Evolutionary conservation across 2,329 filamentous ascomycete genomes (phyloP).

Genomic region (Colletotrichum trifolii): DNA sequence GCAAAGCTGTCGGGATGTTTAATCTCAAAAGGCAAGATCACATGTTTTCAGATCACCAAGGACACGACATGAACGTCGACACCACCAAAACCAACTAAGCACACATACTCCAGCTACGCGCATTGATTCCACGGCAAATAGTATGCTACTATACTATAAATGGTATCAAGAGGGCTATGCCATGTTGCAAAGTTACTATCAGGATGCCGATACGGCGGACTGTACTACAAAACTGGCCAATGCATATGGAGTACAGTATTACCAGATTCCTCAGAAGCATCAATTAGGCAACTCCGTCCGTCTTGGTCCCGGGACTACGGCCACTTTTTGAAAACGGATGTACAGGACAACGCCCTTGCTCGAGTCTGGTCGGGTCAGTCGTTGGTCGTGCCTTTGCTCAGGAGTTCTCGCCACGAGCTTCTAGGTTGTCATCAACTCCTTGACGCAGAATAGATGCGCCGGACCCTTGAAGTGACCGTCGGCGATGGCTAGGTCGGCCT

Average conservation of each 20-base stretch:
- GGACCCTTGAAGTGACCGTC: background rate
- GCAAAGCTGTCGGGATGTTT: background rate
- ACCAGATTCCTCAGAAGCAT: background rate
- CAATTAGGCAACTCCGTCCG: background rate
- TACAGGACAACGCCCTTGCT: background rate
- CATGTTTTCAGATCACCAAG: no score
- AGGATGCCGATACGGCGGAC: no score
- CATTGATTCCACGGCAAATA: no score
- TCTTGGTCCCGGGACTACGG: background rate
- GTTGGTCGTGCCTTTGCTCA: background rate
- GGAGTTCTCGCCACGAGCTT: background rate
- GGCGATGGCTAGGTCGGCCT: background rate
- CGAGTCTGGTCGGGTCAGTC: background rate
- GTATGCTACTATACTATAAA: no score
- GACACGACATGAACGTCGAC: accelerated
- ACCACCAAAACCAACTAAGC: no score
- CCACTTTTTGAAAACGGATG: background rate
- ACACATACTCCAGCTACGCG: no score
- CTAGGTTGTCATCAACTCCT: no score
- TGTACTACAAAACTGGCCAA: background rate
- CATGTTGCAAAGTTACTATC: no score
- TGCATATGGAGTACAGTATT: background rate
- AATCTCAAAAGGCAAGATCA: no score
- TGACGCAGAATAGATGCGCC: no score
- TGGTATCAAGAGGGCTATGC: no score